Conservation (phyloP, 2,329 filamentous ascomycete genomes). For the Thielaviopsis punctulata region DNA sequence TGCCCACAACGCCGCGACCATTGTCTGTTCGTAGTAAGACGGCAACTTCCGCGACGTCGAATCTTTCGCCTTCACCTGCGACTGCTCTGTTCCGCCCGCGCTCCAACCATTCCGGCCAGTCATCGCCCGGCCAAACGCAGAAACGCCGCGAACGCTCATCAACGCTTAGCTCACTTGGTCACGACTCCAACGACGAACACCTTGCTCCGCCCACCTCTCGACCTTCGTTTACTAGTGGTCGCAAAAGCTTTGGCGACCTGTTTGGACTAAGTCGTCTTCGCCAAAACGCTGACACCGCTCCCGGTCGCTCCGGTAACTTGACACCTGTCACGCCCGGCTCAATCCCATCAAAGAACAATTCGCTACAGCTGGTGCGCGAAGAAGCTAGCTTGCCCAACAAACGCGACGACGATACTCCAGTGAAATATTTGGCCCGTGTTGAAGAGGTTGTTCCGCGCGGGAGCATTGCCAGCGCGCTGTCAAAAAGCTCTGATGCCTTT, state of each 20-base stretch:
- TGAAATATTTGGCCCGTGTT: conserved; percentile 70
- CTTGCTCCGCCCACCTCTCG: conserved; percentile 50
- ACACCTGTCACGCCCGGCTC: conserved; percentile 54
- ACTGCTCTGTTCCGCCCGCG: conserved; percentile 32
- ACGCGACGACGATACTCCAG: conserved; percentile 75
- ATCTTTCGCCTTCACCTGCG: conserved; percentile 26
- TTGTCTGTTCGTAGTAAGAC: conserved; percentile 11
- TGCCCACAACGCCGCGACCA: conserved; percentile 6
- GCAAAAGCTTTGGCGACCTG: conserved; percentile 84
- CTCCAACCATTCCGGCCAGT: conserved; percentile 42
- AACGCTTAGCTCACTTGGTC: conserved; percentile 69
- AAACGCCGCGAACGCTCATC: conserved; percentile 64
- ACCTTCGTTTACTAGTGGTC: conserved; percentile 73
- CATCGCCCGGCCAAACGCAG: conserved; percentile 46
- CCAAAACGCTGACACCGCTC: conserved; percentile 56
- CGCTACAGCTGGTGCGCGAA: conserved; percentile 60
- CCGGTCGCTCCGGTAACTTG: conserved; percentile 46
- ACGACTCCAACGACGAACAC: conserved; percentile 53
- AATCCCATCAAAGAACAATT: conserved; percentile 62
- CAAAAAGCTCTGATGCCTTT: conserved; percentile 74
- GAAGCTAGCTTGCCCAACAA: conserved; percentile 56
- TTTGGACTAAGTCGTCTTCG: conserved; percentile 64
- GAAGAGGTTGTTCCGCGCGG: conserved; percentile 67
- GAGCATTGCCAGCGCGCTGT: conserved; percentile 68
- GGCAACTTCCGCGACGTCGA: conserved; percentile 17